A percentile compares a stretch with the other conserved stretches of the same genome.
phyloP scores from a whole-genome alignment of 1,284 basidiomycete genomes.

The Irpex rosettiformis region DNA sequence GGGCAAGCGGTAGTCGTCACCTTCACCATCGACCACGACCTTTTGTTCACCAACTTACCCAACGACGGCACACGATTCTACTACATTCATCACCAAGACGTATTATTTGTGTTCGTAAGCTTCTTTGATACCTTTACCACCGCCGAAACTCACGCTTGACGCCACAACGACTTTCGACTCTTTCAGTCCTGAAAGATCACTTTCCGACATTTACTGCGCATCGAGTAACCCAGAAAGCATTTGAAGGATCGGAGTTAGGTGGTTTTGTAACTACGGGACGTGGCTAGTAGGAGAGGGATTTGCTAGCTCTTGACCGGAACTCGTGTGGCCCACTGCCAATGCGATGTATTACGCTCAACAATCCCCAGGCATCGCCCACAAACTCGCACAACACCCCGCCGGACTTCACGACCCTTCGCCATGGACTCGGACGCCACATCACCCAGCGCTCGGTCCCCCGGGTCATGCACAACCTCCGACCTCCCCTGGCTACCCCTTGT shows the following conservation, averaged over 20 bases:
- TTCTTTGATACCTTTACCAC: too few species aligned
- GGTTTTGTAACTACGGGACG: neutral
- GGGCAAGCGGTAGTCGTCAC: constrained; percentile 21
- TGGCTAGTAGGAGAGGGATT: neutral
- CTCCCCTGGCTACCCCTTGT: constrained; percentile 68
- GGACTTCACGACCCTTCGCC: constrained; percentile 58
- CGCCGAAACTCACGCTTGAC: constrained; percentile 11
- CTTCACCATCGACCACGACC: constrained; percentile 26
- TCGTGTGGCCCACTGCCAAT: constrained; percentile 29
- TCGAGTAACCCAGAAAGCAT: neutral
- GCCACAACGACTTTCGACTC: neutral
- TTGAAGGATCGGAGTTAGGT: neutral
- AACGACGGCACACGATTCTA: constrained; percentile 17
- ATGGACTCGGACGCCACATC: constrained; percentile 58
- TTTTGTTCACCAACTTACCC: constrained; percentile 26
- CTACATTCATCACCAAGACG: constrained; percentile 14
- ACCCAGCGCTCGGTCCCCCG: constrained; percentile 56
- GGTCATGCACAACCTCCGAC: constrained; percentile 58
- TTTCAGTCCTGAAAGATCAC: neutral
- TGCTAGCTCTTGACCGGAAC: neutral
- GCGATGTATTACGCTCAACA: constrained; percentile 80
- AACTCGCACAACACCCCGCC: constrained; percentile 47
- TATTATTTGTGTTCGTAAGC: constrained; percentile 9
- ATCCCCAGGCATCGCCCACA: constrained; percentile 73
- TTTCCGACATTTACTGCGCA: neutral